Base-by-base conservation (phyloP, 306 rosid genomes). In the Trifolium dubium region DNA sequence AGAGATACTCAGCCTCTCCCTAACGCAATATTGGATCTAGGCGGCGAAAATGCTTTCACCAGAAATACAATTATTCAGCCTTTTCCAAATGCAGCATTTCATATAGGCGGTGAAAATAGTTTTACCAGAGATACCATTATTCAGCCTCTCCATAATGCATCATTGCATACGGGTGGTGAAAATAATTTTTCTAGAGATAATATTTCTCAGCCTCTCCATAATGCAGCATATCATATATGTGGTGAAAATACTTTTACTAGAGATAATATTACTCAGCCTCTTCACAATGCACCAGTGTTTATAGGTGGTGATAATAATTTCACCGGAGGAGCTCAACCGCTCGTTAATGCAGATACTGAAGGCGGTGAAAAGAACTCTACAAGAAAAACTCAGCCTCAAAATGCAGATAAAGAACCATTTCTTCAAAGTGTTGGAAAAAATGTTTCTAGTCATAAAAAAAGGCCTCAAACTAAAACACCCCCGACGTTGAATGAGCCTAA, bases 401-500 rank as follows among this genome's bases (percentile, higher is more conserved):
- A 79, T 54, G 40, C 67, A 54, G 70, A 55, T 11, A 62, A 77
- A 10, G 64, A 56, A 61, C 49, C 66, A 37, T 17, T 71, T 41
- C 35, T 10, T 37, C 8, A 28, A 31, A 67, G 41, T 69, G 74
- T 60, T 55, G 79, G 37, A 30, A 80, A 79, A 79, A 67, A 63
- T 44, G 31, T 28, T 61, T 44, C 67, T 74, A 71, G 76, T 61
- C 69, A 64, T 61, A 67, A 14, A 40, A 81, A 80, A 78, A 75
- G 84, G 73, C 79, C 28, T 5, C 59, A 49, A 34, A 83, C 50
- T 17, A 75, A 69, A 41, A 23, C 2, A 47, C 68, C 86, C 1
- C 68, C 66, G 19, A 44, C 77, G 35, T 64, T 12, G 41, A 83
- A 76, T 17, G 65, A 35, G 31, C 69, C 80, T 30, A 79, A 82